A percentile compares a stretch with the other conserved stretches of the same genome.
Conservation (phyloP, 306 rosid species). For the Fragaria nilgerrensis region DNA sequence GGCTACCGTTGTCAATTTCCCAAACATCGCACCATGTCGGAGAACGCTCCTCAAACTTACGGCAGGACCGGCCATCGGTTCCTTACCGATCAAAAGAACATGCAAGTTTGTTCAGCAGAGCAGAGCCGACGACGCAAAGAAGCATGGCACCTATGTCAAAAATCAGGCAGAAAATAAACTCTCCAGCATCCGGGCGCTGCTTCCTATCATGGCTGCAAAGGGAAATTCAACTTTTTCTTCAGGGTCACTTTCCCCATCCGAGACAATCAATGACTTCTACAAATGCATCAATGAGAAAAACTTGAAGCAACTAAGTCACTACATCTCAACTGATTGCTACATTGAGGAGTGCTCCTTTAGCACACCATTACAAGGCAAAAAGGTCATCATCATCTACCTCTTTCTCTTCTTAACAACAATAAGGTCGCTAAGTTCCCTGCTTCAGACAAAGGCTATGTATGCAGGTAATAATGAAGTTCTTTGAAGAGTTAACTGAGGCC, state of each 20-base stretch:
- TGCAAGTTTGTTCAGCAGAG: constrained; percentile 20
- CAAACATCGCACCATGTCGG: constrained; percentile 15
- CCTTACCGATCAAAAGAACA: constrained; percentile 21
- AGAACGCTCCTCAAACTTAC: constrained; percentile 20
- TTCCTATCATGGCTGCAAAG: constrained; percentile 24
- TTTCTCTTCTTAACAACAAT: not conserved
- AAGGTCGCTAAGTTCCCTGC: not conserved
- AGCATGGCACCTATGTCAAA: constrained; percentile 11
- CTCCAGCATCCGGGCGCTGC: constrained; percentile 12
- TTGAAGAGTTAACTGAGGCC: constrained; percentile 47
- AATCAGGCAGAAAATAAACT: constrained; percentile 16
- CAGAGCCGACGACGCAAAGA: constrained; percentile 15
- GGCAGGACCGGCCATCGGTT: constrained; percentile 12
- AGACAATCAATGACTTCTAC: constrained; percentile 45
- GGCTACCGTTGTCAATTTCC: constrained; percentile 30
- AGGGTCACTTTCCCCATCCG: constrained; percentile 39
- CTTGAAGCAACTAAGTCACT: constrained; percentile 35
- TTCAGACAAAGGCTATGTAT: not conserved
- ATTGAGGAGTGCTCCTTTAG: constrained; percentile 62
- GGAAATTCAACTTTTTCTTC: not conserved
- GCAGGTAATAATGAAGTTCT: constrained; percentile 66
- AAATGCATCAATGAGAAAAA: constrained; percentile 60
- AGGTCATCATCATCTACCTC: constrained; percentile 28
- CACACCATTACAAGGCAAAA: constrained; percentile 64
- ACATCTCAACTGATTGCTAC: constrained; percentile 49